These are phyloP conservation scores for Suillus americanus DNA, from an alignment of 768 basidiomycete genomes.

Conservation along the genomic window DNA sequence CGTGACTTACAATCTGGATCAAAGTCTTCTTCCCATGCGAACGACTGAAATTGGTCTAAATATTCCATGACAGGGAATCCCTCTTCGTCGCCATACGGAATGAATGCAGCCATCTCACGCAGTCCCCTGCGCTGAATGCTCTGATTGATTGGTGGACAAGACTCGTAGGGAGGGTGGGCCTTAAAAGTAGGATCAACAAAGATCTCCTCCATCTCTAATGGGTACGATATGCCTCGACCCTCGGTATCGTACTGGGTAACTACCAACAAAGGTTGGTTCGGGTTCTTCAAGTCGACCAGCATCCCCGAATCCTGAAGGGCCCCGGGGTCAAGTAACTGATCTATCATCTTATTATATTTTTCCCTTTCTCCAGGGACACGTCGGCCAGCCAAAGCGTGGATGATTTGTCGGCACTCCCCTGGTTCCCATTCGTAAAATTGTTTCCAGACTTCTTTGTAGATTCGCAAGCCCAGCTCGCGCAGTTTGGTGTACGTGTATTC, in stretches of 20 bases:
- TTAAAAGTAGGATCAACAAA: conserved; percentile 11
- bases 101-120: conserved; percentile 25
- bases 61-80: conserved; percentile 33
- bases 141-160: conserved; percentile 43
- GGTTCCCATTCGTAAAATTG: conserved; percentile 50
- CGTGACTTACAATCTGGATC: conserved; percentile 49
- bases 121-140: conserved; percentile 23
- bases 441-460: conserved; percentile 41
- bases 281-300: not conserved
- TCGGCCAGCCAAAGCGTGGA: conserved; percentile 17
- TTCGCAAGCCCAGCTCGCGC: conserved; percentile 23
- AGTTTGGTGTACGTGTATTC: conserved; percentile 14
- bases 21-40: conserved; percentile 40
- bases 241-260: conserved; percentile 13
- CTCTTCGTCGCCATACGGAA: conserved; percentile 50
- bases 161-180: conserved; percentile 39
- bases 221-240: not conserved
- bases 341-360: not conserved
- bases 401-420: conserved; percentile 24
- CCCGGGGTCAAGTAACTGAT: not conserved
- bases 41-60: conserved; percentile 23
- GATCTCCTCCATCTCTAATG: conserved; percentile 16
- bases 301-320: not conserved
- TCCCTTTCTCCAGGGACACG: not conserved
- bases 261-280: not conserved